These are phyloP conservation scores for Eleusine indica DNA, from an alignment of 176 grass and related monocot species.

Conservation along the genomic window DNA sequence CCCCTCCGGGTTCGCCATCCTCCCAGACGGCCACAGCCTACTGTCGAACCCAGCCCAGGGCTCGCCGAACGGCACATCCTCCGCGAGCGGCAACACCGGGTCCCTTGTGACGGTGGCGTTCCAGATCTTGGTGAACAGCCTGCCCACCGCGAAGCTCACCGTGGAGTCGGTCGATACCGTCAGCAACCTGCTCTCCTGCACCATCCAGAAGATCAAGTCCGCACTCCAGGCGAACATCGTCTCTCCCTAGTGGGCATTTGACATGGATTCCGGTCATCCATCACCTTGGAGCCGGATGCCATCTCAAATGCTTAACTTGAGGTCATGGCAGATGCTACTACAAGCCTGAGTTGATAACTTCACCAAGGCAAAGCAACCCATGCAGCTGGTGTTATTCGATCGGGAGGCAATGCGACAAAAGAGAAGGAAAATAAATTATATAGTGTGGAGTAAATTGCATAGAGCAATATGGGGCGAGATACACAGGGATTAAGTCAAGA, in stretches of 20 bases:
- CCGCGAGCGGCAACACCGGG: neutral
- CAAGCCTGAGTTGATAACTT: neutral
- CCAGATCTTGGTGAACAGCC: conserved; percentile 72
- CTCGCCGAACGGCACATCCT: neutral
- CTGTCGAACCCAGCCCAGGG: neutral
- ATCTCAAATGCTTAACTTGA: conserved; percentile 52
- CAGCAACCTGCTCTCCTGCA: conserved; percentile 69
- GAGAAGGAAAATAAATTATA: conserved; percentile 35
- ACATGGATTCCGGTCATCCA: conserved; percentile 45
- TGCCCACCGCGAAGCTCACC: conserved; percentile 70
- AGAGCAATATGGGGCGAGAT: conserved; percentile 35
- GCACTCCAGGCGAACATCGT: conserved; percentile 54
- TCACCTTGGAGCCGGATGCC: conserved; percentile 28
- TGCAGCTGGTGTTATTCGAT: neutral
- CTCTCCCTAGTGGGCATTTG: conserved; percentile 58
- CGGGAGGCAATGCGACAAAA: neutral
- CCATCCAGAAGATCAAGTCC: conserved; percentile 81
- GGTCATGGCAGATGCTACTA: neutral
- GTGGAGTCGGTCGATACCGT: conserved; percentile 70
- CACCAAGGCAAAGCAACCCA: neutral
- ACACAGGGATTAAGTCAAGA: conserved; percentile 73
- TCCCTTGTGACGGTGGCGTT: conserved; percentile 77
- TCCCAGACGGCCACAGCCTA: conserved; percentile 47
- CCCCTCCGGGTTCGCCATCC: conserved; percentile 72
- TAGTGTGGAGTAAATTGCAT: conserved; percentile 37